These are phyloP conservation scores for Hymenoscyphus albidus DNA, from an alignment of 2,329 filamentous ascomycete genomes.

Conservation along the genomic window DNA sequence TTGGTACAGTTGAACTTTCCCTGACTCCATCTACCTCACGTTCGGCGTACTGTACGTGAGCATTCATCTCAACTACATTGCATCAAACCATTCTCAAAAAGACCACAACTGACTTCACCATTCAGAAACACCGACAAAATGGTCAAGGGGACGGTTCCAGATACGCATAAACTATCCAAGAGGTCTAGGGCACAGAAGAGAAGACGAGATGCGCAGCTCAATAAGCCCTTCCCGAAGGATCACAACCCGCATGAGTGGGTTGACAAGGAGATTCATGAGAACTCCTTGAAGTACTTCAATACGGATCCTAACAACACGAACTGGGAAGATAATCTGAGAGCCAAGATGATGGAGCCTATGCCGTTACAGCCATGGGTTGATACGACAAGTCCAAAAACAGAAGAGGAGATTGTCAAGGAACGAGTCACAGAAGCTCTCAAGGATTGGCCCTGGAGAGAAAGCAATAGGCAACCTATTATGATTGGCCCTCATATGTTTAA, in stretches of 20 bases:
- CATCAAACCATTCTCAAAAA: background rate
- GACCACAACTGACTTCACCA: background rate
- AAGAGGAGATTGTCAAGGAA: constrained; percentile 15
- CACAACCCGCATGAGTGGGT: background rate
- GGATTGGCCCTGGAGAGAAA: constrained; percentile 21
- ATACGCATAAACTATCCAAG: background rate
- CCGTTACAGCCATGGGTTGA: constrained; percentile 9
- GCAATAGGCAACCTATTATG: background rate
- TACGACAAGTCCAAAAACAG: constrained; percentile 7
- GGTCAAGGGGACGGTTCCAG: background rate
- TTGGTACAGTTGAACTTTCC: background rate
- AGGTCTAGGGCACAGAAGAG: background rate
- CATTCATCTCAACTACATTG: background rate
- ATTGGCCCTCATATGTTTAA: constrained; percentile 2
- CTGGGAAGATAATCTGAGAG: background rate
- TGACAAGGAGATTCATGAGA: background rate
- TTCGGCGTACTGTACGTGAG: too few relatives aligned
- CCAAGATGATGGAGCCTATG: background rate
- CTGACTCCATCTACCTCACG: background rate
- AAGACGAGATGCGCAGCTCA: background rate
- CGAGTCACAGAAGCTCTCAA: constrained; percentile 12
- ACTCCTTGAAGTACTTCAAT: background rate
- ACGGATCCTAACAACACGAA: background rate
- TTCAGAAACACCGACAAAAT: background rate
- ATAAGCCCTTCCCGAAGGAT: background rate